These are phyloP conservation scores for Eucalyptus regnans DNA, from an alignment of 345 rosid genomes.

Conservation along the genomic window DNA sequence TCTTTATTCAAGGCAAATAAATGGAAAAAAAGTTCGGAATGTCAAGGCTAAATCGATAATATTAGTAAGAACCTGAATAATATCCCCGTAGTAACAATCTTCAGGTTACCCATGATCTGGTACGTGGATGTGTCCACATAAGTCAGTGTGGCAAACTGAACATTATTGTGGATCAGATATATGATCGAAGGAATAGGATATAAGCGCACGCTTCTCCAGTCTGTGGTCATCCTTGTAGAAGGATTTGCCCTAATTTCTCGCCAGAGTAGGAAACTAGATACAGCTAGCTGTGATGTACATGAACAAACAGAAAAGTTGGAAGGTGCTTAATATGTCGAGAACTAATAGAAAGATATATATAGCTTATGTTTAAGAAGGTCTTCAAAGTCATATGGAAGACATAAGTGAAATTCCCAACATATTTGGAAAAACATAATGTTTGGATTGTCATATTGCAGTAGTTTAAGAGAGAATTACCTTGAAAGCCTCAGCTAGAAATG, in stretches of 20 bases:
- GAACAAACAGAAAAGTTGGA: background rate
- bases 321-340: background rate
- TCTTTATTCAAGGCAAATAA: background rate
- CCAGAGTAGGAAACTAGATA: slow-evolving; percentile 81
- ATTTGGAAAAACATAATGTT: background rate
- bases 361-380: background rate
- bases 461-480: slow-evolving; percentile 36
- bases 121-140: slow-evolving; percentile 90
- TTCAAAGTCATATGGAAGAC: background rate
- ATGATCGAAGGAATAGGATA: slow-evolving; percentile 84
- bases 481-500: slow-evolving; percentile 84
- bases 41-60: background rate
- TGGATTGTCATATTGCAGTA: background rate
- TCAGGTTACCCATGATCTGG: slow-evolving; percentile 97
- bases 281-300: slow-evolving; percentile 38
- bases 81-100: slow-evolving; percentile 90
- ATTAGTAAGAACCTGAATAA: slow-evolving; percentile 50
- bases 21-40: background rate
- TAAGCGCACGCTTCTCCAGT: slow-evolving; percentile 78
- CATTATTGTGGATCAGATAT: slow-evolving; percentile 84
- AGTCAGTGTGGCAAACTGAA: slow-evolving; percentile 86
- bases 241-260: slow-evolving; percentile 38
- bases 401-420: background rate
- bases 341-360: background rate
- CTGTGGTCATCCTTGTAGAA: slow-evolving; percentile 62